Evolutionary conservation across 192 early-diverging fungal genomes (phyloP), one percentile per base, ranked within the genome.

Genomic region (Jimgerdemannia flammicorona): DNA sequence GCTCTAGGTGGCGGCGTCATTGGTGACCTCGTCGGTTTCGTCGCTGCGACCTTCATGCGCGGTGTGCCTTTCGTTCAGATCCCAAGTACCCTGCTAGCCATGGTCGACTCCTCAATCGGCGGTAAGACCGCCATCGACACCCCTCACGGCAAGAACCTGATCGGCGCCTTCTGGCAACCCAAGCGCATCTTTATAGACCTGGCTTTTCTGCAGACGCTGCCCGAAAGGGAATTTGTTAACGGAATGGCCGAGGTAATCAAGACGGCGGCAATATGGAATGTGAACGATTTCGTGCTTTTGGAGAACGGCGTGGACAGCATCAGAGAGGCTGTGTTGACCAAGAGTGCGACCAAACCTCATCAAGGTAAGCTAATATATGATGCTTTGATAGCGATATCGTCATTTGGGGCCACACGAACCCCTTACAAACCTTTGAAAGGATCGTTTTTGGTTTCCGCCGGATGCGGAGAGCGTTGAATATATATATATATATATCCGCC

Each of bases 171-270:
- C 88, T 97, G 96, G 90, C 97, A 99, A 80, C 98, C 98, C 4
- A 83, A 90, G 78, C 91, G 93, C 40, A 96, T 96, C 59, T 99
- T 91, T 79, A 97, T 98, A 81, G 97, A 99, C 84, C 81, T 96
- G 64, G 78, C 86, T 4, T 94, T 95, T 73, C 84, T 99, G 40
- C 83, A 88, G 70, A 97, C 94, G 9, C 84, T 98, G 67, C 97
- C 98, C 1, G 88, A 88, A 41, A 91, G 98, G 75, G 94, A 98
- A 81, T 97, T 98, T 82, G 87, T 92, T 6, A 98, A 98, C 80
- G 98, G 96, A 9, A 94, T 99, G 92, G 98, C 95, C 4, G 98
- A 99, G 83, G 92, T 99, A 10, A 93, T 99, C 78, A 98, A 99
- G 87, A 98, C 97, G 2, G 97, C 97, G 3, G 95, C 96, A 41